Conservation (phyloP, 441 rosid genomes). For the Populus hybrid region DNA sequence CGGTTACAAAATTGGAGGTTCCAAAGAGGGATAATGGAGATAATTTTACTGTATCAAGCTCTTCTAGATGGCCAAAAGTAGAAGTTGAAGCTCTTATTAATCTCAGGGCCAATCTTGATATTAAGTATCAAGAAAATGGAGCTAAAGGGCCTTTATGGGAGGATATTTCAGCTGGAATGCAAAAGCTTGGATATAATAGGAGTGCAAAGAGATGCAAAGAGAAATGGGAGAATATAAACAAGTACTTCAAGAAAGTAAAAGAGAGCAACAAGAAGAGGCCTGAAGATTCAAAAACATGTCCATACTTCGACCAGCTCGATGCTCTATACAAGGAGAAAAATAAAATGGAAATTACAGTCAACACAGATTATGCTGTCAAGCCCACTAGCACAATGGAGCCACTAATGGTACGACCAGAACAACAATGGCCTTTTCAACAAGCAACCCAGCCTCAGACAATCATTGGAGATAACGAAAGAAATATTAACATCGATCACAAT, state of each 20-base stretch:
- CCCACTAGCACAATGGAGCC: slow-evolving; percentile 41
- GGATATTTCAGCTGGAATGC: slow-evolving; percentile 71
- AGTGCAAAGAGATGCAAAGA: slow-evolving; percentile 65
- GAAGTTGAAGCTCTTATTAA: slow-evolving; percentile 68
- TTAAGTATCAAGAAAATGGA: slow-evolving; percentile 58
- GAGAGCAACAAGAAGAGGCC: too few species aligned
- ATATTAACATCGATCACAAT: slow-evolving; percentile 20
- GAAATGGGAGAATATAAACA: too few species aligned
- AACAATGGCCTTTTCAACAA: slow-evolving; percentile 63
- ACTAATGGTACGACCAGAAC: slow-evolving; percentile 56
- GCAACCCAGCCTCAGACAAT: slow-evolving; percentile 16
- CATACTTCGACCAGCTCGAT: slow-evolving; percentile 73
- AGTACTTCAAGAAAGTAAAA: too few species aligned
- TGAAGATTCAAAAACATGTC: slow-evolving; percentile 79
- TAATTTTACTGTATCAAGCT: slow-evolving; percentile 28
- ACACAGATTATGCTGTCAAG: slow-evolving; percentile 8
- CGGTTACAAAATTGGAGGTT: slow-evolving; percentile 12
- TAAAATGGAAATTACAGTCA: slow-evolving; percentile 12
- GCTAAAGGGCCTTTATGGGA: slow-evolving; percentile 89
- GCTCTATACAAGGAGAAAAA: slow-evolving; percentile 60
- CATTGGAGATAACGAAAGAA: slow-evolving; percentile 41
- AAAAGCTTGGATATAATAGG: slow-evolving; percentile 62
- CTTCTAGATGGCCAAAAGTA: slow-evolving; percentile 88
- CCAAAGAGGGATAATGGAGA: slow-evolving; percentile 31
- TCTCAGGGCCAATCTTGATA: slow-evolving; percentile 49